Percentiles rank a stretch among this genome's conserved stretches.
Evolutionary conservation across 768 basidiomycete genomes (phyloP).

Genomic region (Hygrophorus russula): DNA sequence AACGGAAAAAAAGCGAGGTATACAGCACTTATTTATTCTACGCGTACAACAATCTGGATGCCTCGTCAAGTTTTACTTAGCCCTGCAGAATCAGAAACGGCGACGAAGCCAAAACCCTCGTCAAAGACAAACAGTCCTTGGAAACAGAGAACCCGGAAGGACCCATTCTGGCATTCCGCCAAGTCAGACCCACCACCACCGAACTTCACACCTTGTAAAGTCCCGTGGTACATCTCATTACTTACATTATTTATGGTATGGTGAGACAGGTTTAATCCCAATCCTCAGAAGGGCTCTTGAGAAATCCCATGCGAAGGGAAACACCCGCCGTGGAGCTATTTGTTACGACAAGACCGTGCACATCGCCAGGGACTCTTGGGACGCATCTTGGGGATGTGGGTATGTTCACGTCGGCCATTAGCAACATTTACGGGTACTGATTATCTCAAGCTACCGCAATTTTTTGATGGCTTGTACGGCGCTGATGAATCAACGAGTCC

Average conservation of each 20-base stretch:
- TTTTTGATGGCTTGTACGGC: conserved; percentile 70
- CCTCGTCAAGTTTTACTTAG: neutral
- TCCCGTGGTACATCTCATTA: neutral
- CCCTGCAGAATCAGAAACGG: neutral
- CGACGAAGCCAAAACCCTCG: neutral
- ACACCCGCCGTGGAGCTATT: conserved; percentile 45
- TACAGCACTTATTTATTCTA: conserved; percentile 2
- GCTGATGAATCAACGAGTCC: conserved; percentile 54
- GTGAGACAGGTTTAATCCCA: conserved; percentile 46
- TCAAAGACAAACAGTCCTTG: conserved; percentile 6
- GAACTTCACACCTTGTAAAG: conserved; percentile 55
- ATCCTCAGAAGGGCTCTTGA: conserved; percentile 46
- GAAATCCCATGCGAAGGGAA: conserved; percentile 37
- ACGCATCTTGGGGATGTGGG: conserved; percentile 68
- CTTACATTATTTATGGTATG: neutral
- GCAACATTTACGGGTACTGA: neutral
- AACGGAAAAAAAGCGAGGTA: neutral
- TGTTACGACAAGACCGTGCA: conserved; percentile 56
- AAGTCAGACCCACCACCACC: conserved; percentile 27
- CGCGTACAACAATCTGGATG: neutral
- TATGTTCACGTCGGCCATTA: conserved; percentile 16
- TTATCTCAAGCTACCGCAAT: conserved; percentile 56
- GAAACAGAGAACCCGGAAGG: conserved; percentile 19
- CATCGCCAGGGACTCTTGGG: conserved; percentile 46
- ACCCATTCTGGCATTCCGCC: conserved; percentile 57